Evolutionary conservation across 73 alveolate species (phyloP).

Genomic region (Paramecium pentaurelia): DNA sequence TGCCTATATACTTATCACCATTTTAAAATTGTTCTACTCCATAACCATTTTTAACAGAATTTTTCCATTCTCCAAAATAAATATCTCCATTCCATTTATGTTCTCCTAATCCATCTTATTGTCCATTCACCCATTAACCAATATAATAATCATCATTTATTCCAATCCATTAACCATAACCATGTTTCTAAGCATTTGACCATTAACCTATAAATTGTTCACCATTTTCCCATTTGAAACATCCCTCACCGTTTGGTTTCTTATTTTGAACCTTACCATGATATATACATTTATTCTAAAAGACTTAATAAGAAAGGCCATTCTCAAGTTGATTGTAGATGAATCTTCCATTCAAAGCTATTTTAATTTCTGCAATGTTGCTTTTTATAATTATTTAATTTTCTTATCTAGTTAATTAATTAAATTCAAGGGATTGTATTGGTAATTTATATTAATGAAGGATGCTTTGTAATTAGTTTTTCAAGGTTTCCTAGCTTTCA

Average conservation of each 20-base stretch:
- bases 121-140: constrained; percentile 55
- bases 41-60: constrained; percentile 74
- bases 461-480: background rate
- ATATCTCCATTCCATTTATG: constrained; percentile 55
- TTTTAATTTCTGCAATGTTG: background rate
- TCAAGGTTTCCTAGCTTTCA: background rate
- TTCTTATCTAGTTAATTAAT: background rate
- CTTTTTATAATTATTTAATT: background rate
- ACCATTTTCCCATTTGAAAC: constrained; percentile 47
- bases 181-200: constrained; percentile 44
- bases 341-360: background rate
- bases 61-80: constrained; percentile 73
- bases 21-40: constrained; percentile 70
- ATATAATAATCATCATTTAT: background rate
- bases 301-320: background rate
- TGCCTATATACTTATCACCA: constrained; percentile 74
- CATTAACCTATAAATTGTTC: constrained; percentile 32
- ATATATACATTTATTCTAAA: background rate
- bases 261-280: background rate
- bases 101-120: constrained; percentile 42
- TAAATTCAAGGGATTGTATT: background rate
- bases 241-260: constrained; percentile 35
- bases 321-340: background rate
- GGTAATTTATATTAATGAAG: background rate
- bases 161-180: constrained; percentile 39